Evolutionary conservation across 2,329 filamentous ascomycete species (phyloP), one percentile per base, ranked within the genome.

Genomic region (Periconia digitata): DNA sequence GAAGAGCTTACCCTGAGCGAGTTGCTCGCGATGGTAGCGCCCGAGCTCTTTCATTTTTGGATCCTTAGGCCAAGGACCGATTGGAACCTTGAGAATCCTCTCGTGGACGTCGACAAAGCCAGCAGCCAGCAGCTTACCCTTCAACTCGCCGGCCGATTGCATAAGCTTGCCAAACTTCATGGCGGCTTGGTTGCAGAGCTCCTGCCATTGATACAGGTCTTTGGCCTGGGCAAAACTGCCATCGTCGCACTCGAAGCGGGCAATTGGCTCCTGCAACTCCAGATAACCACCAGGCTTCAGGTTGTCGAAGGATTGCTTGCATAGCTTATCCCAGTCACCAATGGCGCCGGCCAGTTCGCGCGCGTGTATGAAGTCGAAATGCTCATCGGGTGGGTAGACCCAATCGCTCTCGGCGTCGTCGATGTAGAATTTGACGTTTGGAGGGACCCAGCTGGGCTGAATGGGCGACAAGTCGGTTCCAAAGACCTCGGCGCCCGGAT

Each of bases 11-110:
- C 49, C 67, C 53, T 68, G 60, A 40, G 56, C 49, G 57, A 70
- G 60, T 53, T 69, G 64, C 45, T 70, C 66, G 37, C 66, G 64
- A 51, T 69, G 63, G 46, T 67, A 77, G 22, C 72, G 64, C 15
- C 78, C 77, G 18, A 80, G 72, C 53, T 77, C 73, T 56, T 79
- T 80, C 70, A 77, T 73, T 44, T 73, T 74, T 1, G 70, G 68
- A 42, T 79, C 76, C 43, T 74, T 74, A 6, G 76, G 70, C 77
- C 77, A 80, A 1, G 66, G 60, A 13, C 66, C 67, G 20, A 69
- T 54, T 13, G 67, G 67, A 20, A 70, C 53, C 60, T 72, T 69
- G 23, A 69, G 54, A 3, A 70, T 46, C 48, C 63, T 67, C 50
- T 71, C 67, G 7, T 56, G 47, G 3, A 70, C 65, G 37, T 70